Evolutionary conservation across 805 yeast genomes (phyloP).

Genomic region (Teunomyces gatunensis): DNA sequence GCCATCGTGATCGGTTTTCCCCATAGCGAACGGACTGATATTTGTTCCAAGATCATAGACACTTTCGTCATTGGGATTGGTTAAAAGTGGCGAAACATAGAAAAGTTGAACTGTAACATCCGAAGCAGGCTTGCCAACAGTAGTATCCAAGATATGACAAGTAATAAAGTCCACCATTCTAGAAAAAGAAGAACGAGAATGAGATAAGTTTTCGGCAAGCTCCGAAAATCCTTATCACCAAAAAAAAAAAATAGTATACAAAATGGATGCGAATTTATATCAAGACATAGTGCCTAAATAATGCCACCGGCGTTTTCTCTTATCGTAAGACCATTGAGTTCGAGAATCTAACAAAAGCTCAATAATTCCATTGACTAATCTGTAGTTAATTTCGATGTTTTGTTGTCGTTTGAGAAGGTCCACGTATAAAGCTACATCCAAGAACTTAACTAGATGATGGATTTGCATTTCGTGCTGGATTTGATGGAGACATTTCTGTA

Average conservation of each 20-base stretch:
- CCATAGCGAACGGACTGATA: constrained; percentile 55
- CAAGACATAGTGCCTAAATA: background rate
- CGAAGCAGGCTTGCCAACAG: constrained; percentile 76
- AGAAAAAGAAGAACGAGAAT: background rate
- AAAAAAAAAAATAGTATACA: background rate
- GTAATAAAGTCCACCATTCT: constrained; percentile 58
- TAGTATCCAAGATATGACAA: constrained; percentile 87
- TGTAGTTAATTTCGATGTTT: constrained; percentile 9
- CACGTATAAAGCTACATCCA: constrained; percentile 2
- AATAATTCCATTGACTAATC: constrained; percentile 24
- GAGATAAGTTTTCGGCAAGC: constrained; percentile 2
- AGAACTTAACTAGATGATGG: background rate
- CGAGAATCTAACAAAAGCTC: constrained; percentile 20
- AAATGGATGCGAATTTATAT: background rate
- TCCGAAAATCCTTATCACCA: constrained; percentile 1
- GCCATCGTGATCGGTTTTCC: constrained; percentile 78
- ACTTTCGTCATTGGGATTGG: constrained; percentile 21
- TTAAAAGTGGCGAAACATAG: constrained; percentile 27
- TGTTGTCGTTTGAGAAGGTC: background rate
- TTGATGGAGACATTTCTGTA: constrained; percentile 6
- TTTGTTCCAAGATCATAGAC: constrained; percentile 22
- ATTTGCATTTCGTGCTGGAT: background rate
- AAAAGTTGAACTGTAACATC: constrained; percentile 69
- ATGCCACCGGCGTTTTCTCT: constrained; percentile 9
- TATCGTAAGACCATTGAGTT: constrained; percentile 24